Evolutionary conservation across 2,329 filamentous ascomycete species (phyloP).

Genomic region (Stachybotrys echinatus): DNA sequence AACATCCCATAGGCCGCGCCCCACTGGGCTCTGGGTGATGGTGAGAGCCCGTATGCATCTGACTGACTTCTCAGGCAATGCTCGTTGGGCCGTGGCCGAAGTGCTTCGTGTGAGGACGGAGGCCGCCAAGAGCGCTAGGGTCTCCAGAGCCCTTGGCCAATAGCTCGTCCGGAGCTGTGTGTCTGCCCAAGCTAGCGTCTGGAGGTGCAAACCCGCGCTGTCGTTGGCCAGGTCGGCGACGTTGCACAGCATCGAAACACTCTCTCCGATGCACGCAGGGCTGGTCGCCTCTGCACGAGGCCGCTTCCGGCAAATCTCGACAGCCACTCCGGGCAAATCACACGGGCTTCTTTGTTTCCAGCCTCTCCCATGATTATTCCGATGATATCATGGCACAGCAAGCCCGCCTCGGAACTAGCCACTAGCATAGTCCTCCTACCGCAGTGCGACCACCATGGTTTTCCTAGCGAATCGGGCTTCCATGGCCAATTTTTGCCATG

Average conservation of each 20-base stretch:
- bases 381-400: conserved; percentile 1
- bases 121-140: not conserved
- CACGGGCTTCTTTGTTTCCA: not conserved
- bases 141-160: not conserved
- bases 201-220: not conserved
- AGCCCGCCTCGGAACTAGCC: not conserved
- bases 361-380: not conserved
- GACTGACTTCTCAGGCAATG: not conserved
- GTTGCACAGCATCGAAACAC: conserved; percentile 1
- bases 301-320: not conserved
- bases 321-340: not conserved
- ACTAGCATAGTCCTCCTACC: not conserved
- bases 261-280: not conserved
- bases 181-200: not conserved
- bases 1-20: not conserved
- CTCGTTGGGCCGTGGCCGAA: not conserved
- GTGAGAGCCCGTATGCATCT: not conserved
- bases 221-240: not conserved
- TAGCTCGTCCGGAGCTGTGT: not conserved
- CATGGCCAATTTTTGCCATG: not conserved
- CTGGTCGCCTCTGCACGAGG: not conserved
- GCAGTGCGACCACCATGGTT: not conserved
- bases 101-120: not conserved
- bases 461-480: not conserved
- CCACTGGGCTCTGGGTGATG: not conserved